These are phyloP conservation scores for Secale cereale DNA, from an alignment of 176 grass and related monocot species.

Conservation along the genomic window DNA sequence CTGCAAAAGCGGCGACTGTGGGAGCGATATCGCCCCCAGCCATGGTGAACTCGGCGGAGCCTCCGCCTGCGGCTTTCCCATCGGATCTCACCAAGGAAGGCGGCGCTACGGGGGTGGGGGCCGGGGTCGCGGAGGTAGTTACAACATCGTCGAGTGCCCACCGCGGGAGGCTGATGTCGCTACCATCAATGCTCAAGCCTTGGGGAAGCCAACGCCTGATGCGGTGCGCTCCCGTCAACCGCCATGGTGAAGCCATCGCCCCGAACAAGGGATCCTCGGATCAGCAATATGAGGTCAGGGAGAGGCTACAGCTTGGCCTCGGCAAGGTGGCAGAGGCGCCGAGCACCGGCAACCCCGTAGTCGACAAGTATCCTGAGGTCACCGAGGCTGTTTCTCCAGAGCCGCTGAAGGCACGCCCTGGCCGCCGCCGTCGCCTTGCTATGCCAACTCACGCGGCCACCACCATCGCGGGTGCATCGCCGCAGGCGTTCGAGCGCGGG, in stretches of 20 bases:
- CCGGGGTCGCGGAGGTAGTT: neutral
- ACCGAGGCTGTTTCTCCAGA: neutral
- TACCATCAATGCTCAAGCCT: slow-evolving; percentile 50
- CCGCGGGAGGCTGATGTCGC: slow-evolving; percentile 25
- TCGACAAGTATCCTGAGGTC: neutral
- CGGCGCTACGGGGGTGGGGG: slow-evolving; percentile 2
- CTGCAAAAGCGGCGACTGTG: neutral
- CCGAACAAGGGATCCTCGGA: slow-evolving; percentile 4
- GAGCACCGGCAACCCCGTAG: neutral
- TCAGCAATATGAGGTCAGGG: slow-evolving; percentile 29
- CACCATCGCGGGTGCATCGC: neutral
- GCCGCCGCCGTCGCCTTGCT: slow-evolving; percentile 15
- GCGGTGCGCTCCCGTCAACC: slow-evolving; percentile 40
- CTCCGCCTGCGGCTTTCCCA: neutral
- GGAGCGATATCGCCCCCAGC: slow-evolving; percentile 4
- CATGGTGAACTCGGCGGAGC: slow-evolving; percentile 51
- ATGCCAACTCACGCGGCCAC: neutral
- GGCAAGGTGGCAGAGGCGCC: slow-evolving; percentile 25
- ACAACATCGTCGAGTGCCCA: neutral
- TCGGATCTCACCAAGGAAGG: slow-evolving; percentile 49
- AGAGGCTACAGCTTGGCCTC: slow-evolving; percentile 31
- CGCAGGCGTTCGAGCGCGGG: slow-evolving; percentile 13
- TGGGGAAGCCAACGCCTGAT: slow-evolving; percentile 55
- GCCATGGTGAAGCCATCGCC: slow-evolving; percentile 19
- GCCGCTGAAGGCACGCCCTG: slow-evolving; percentile 52